Evolutionary conservation across 2,329 filamentous ascomycete genomes (phyloP), one percentile per base, ranked within the genome.

Genomic region (Bipolaris bicolor): DNA sequence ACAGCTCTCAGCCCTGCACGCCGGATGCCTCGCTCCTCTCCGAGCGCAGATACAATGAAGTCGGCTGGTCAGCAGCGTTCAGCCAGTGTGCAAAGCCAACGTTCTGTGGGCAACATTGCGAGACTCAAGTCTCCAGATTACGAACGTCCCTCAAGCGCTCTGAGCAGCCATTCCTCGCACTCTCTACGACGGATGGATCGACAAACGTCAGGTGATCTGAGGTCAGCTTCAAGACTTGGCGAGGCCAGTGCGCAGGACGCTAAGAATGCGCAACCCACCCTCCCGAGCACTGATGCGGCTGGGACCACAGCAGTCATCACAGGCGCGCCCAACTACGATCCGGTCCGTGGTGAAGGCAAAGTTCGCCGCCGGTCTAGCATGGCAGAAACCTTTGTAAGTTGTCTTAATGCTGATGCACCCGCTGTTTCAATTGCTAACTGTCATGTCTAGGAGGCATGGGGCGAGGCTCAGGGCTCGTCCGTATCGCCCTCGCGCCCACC

Each of bases 301-400:
- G 72, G 72, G 66, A 69, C 71, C 60, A 71, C 70, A 60, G 69
- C 71, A 69, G 70, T 70, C 66, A 75, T 77, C 69, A 71, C 77
- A 58, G 78, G 77, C 69, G 85, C 83, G 70, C 84, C 83, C 67
- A 83, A 80, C 68, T 85, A 87, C 81, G 89, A 89, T 75, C 90
- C 91, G 70, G 84, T 92, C 79, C 90, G 89, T 78, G 92, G 94
- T 81, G 91, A 92, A 84, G 90, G 91, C 81, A 92, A 92, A 80
- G 88, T 86, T 80, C 90, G 91, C 77, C 90, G 91, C 77, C 90
- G 91, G 76, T 81, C 89, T 65, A 76, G 71, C 80, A 97, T 97
- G 91, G 84, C 91, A 77, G 91, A 97, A 83, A 89, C 96, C 81
- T 97, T 90, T 82, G 92, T 97, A 86, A 89, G 92, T 90, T 57